These are phyloP conservation scores for Dicorynia guianensis DNA, from an alignment of 306 rosid species.

Conservation along the genomic window DNA sequence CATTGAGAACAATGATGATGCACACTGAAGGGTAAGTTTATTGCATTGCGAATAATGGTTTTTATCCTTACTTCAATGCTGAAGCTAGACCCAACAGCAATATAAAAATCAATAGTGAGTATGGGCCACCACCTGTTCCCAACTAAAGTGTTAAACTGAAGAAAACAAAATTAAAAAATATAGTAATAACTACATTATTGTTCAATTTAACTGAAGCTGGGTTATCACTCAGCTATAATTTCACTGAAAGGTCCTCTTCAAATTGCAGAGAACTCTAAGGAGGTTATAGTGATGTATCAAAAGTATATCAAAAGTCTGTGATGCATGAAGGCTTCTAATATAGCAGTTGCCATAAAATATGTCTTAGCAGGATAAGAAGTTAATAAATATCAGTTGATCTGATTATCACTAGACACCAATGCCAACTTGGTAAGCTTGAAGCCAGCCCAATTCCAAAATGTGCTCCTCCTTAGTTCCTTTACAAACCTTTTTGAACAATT, in stretches of 20 bases:
- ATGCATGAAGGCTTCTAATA: background rate
- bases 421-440: too few relatives aligned
- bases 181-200: background rate
- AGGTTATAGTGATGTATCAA: background rate
- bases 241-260: background rate
- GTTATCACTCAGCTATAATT: background rate
- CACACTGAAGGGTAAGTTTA: background rate
- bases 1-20: too few relatives aligned
- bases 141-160: too few relatives aligned
- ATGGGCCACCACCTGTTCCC: too few relatives aligned
- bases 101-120: background rate
- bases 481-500: too few relatives aligned
- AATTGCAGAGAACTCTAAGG: background rate
- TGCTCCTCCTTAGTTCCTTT: too few relatives aligned
- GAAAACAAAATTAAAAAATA: background rate
- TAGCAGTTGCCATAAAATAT: background rate
- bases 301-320: background rate
- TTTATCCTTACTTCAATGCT: background rate
- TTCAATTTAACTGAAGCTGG: background rate
- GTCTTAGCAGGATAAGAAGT: background rate
- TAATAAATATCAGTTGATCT: too few relatives aligned
- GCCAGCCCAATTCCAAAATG: too few relatives aligned
- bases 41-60: background rate
- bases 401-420: too few relatives aligned
- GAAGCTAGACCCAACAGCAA: background rate